Percentiles rank a stretch among this genome's conserved stretches.
Conservation (phyloP, 331 rosid species). For the Ulmus americana region DNA sequence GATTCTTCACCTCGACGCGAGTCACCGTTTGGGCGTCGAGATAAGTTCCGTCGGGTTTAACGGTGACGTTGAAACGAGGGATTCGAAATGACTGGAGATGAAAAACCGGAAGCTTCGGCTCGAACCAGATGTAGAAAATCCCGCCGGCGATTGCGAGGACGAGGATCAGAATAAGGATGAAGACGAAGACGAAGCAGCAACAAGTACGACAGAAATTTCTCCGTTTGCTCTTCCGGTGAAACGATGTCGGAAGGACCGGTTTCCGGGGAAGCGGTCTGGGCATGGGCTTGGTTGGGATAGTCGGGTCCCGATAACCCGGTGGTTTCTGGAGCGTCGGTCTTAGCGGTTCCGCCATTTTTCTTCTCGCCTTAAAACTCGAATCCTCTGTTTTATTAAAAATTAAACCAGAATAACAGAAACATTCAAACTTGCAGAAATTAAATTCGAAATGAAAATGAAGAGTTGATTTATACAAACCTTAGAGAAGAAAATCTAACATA, state of each 20-base stretch:
- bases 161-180: constrained; percentile 34
- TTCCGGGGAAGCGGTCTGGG: constrained; percentile 28
- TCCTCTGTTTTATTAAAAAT: neutral
- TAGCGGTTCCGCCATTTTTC: constrained; percentile 34
- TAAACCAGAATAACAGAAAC: neutral
- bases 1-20: constrained; percentile 56
- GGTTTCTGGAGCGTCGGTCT: constrained; percentile 49
- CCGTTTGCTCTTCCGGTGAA: constrained; percentile 26
- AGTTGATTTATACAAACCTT: neutral
- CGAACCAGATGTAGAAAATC: constrained; percentile 42
- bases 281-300: constrained; percentile 5
- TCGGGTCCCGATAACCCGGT: constrained; percentile 52
- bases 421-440: neutral
- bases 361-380: neutral
- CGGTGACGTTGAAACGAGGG: constrained; percentile 35
- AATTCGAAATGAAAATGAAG: neutral
- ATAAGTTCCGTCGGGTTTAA: constrained; percentile 31
- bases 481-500: neutral
- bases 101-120: constrained; percentile 52
- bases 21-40: constrained; percentile 36
- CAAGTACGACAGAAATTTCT: constrained; percentile 36
- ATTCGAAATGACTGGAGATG: constrained; percentile 46
- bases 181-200: constrained; percentile 41
- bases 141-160: constrained; percentile 31
- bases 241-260: constrained; percentile 35